Base-by-base conservation (phyloP, 345 rosid species). In the Eutrema yunnanense region DNA sequence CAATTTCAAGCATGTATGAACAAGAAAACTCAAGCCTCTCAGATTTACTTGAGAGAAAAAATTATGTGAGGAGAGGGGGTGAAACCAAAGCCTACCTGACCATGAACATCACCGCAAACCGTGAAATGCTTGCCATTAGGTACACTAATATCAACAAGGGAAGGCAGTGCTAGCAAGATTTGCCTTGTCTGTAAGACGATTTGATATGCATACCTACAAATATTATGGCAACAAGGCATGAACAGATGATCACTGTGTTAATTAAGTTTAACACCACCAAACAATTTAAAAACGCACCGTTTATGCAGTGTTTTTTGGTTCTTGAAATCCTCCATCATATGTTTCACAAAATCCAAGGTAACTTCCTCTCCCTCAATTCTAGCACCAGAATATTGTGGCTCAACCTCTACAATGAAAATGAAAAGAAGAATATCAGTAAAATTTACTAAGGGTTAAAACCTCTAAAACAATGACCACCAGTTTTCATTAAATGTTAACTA, bases 101-200 rank as follows among this genome's bases (percentile, higher is more conserved):
- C 99, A 79, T 95, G 99, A 37, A 95, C 98, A 81, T 95, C 99
- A 81, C 99, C 99, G 60, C 99, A 95, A 63, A 95, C 96, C 0
- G 98, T 92, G 74, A 92, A 84, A 80, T 85, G 90, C 27, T 78
- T 87, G 62, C 88, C 91, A 55, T 83, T 78, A 34, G 97, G 90
- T 72, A 95, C 83, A 64, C 41, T 74, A 70, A 95, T 86, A 79
- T 95, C 92, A 75, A 95, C 90, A 69, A 95, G 90, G 44, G 96
- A 88, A 62, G 99, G 96, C 77, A 88, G 75, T 46, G 79, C 81
- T 73, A 14, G 84, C 81, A 95, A 80, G 80, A 92, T 88, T 65
- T 92, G 86, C 75, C 98, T 86, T 43, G 79, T 86, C 81, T 95
- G 96, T 69, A 92, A 86, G 72, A 95, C 96, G 49, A 92, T 83